Percentiles rank a stretch among this genome's conserved stretches.
phyloP scores from a whole-genome alignment of 495 filamentous ascomycete species.

The Amniculicola lignicola region DNA sequence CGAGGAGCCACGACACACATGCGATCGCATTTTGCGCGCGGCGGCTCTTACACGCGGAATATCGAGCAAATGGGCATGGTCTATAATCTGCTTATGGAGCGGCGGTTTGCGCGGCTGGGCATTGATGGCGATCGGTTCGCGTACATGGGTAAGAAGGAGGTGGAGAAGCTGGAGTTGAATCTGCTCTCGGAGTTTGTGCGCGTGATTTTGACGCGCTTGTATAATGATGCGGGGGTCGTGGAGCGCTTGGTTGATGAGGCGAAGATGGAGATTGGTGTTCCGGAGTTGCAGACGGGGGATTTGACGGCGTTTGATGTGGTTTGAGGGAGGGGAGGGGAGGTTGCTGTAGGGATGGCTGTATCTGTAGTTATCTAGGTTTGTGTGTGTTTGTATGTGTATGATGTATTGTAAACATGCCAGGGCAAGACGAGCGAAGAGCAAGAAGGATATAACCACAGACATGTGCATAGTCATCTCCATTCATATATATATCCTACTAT shows the following conservation, averaged over 20 bases:
- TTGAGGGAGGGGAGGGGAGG: no score
- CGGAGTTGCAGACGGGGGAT: constrained; percentile 29
- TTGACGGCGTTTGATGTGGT: constrained; percentile 24
- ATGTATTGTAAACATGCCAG: no score
- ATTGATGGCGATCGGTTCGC: constrained; percentile 5
- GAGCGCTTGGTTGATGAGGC: constrained; percentile 31
- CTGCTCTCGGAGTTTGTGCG: constrained; percentile 31
- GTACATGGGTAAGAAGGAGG: constrained; percentile 14
- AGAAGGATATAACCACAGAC: no score
- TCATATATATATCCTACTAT: no score
- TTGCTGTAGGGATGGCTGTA: no score
- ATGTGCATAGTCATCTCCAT: no score
- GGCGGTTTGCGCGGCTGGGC: constrained; percentile 12
- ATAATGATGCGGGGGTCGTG: constrained; percentile 16
- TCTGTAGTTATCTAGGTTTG: no score
- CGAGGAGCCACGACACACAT: neutral
- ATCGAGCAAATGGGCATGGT: constrained; percentile 11
- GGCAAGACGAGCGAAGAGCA: no score
- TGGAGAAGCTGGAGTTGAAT: constrained; percentile 19
- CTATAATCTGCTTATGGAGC: constrained; percentile 21
- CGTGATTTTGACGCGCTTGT: constrained; percentile 25
- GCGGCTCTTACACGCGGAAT: neutral
- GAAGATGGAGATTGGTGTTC: constrained; percentile 26
- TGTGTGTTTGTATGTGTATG: no score
- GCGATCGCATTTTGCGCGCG: neutral